A percentile compares a stretch with the other conserved stretches of the same genome.
Evolutionary conservation across 2,329 filamentous ascomycete species (phyloP).

Genomic region (Ophiostoma ips): DNA sequence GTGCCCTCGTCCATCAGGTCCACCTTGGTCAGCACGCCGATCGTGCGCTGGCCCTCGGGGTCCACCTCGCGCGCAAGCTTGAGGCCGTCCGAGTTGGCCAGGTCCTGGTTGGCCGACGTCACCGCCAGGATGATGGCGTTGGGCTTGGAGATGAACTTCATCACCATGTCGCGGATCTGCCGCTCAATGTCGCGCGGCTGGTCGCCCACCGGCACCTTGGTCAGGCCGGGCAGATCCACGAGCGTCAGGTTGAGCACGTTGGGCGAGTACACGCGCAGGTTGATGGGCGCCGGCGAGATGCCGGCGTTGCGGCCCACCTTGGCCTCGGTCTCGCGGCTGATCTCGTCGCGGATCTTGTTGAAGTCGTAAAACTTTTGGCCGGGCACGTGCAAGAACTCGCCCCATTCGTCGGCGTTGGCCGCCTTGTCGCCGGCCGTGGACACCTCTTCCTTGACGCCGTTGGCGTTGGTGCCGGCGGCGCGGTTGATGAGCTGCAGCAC

Average conservation of each 20-base stretch:
- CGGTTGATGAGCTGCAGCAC: constrained; percentile 97
- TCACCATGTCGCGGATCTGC: constrained; percentile 89
- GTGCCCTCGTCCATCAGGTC: constrained; percentile 99
- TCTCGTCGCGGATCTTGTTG: constrained; percentile 96
- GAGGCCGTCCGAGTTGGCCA: constrained; percentile 94
- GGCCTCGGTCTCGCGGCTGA: constrained; percentile 61
- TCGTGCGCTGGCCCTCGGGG: constrained; percentile 82
- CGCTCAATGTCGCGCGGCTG: constrained; percentile 97
- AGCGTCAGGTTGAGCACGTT: constrained; percentile 92
- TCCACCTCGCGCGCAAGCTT: constrained; percentile 97
- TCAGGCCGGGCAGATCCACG: constrained; percentile 89
- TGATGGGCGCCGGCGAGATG: constrained; percentile 94
- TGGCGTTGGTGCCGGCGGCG: constrained; percentile 46
- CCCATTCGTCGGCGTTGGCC: constrained; percentile 91
- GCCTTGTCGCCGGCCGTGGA: constrained; percentile 62
- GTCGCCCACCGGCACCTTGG: constrained; percentile 96
- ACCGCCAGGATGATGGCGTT: constrained; percentile 97
- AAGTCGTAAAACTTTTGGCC: constrained; percentile 86
- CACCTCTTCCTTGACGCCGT: constrained; percentile 58
- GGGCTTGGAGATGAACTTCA: constrained; percentile 96
- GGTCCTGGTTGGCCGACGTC: constrained; percentile 92
- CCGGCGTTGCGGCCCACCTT: constrained; percentile 82
- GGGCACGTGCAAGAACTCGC: constrained; percentile 93
- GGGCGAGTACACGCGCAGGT: constrained; percentile 95
- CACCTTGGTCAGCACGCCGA: constrained; percentile 89